These are phyloP conservation scores for Emergomyces pasteurianus DNA, from an alignment of 2,329 filamentous ascomycete genomes.

Conservation along the genomic window DNA sequence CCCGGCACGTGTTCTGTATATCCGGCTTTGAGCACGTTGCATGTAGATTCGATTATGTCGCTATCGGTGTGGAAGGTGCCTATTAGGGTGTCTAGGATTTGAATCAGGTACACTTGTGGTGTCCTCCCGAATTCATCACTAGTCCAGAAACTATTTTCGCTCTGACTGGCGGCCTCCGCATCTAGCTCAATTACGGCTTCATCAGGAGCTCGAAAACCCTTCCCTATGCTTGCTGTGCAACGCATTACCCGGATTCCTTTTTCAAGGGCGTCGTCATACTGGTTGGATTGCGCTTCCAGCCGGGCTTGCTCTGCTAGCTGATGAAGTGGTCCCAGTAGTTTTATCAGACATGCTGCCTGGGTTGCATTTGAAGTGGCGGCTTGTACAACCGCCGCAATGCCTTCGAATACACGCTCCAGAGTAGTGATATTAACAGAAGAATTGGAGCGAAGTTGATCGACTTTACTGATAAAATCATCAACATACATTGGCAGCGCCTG, in stretches of 20 bases:
- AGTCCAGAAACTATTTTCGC: constrained; percentile 29
- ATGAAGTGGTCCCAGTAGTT: constrained; percentile 27
- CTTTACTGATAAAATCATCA: constrained; percentile 31
- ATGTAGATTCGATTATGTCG: constrained; percentile 33
- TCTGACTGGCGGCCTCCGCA: constrained; percentile 12
- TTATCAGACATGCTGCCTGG: constrained; percentile 28
- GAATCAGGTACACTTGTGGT: constrained; percentile 26
- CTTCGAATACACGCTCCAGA: constrained; percentile 32
- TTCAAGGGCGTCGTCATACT: constrained; percentile 23
- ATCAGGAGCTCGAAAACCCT: constrained; percentile 26
- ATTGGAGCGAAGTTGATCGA: constrained; percentile 28
- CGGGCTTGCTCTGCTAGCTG: constrained; percentile 23
- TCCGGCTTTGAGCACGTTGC: constrained; percentile 35
- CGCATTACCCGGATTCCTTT: constrained; percentile 26
- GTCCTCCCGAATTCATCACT: constrained; percentile 18
- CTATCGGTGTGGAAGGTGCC: constrained; percentile 29
- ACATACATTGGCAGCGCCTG: constrained; percentile 29
- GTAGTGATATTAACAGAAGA: constrained; percentile 25
- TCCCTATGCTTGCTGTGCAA: constrained; percentile 32
- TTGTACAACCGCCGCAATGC: constrained; percentile 34
- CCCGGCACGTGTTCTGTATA: constrained; percentile 32
- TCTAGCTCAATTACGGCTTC: constrained; percentile 27
- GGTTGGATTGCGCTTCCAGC: constrained; percentile 19
- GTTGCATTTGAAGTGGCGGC: constrained; percentile 27
- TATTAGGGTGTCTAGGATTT: constrained; percentile 30